These are phyloP conservation scores for Gracilaria caudata DNA, from an alignment of 23 red algal genomes.

Conservation along the genomic window DNA sequence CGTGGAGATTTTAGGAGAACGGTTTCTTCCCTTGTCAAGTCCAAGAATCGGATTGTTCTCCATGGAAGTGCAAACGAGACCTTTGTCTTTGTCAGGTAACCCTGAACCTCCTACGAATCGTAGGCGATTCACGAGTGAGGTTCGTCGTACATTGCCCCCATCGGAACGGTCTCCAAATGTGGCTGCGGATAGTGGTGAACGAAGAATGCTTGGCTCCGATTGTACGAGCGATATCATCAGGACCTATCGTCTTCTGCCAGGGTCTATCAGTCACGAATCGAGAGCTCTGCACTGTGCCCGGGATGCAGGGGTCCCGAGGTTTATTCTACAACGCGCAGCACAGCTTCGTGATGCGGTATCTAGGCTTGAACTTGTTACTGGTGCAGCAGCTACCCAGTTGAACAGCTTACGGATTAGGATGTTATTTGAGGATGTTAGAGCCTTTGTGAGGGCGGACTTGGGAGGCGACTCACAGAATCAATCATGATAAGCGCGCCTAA, in stretches of 20 bases:
- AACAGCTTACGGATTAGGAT: neutral
- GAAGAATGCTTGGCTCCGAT: neutral
- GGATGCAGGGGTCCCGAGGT: slow-evolving; percentile 46
- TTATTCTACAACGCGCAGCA: slow-evolving; percentile 48
- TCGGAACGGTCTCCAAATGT: too few species aligned
- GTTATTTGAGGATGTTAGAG: neutral
- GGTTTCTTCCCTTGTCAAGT: slow-evolving; percentile 49
- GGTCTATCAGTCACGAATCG: slow-evolving; percentile 48
- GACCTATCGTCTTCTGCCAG: slow-evolving; percentile 47
- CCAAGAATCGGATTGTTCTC: slow-evolving; percentile 43
- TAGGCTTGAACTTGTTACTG: neutral
- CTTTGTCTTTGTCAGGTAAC: neutral
- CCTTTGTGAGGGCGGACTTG: neutral
- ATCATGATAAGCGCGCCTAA: neutral
- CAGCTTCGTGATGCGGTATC: slow-evolving; percentile 23
- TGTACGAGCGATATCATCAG: slow-evolving; percentile 19
- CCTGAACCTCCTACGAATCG: neutral
- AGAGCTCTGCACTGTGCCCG: slow-evolving; percentile 54
- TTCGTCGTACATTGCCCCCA: too few species aligned
- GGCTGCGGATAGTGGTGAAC: neutral
- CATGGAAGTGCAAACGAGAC: slow-evolving; percentile 62
- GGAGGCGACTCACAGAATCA: neutral
- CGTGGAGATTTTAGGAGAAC: slow-evolving; percentile 48
- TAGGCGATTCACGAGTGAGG: neutral
- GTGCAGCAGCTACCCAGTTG: too few species aligned